Conservation (phyloP, 257 asterid genomes). For the Salvia miltiorrhiza region DNA sequence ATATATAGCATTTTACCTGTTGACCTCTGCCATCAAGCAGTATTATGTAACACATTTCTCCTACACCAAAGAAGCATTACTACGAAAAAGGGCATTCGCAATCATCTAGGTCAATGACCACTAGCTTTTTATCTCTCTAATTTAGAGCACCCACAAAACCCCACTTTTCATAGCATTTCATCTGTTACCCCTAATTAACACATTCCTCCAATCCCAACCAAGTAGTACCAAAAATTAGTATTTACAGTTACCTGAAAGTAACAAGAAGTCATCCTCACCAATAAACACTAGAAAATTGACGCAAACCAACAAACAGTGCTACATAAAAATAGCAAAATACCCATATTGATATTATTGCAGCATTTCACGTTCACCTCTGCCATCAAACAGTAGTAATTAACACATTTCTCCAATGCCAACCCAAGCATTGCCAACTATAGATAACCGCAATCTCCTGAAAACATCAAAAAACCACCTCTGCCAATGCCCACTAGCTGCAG, state of each 20-base stretch:
- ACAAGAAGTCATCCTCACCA: not conserved
- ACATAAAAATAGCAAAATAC: not conserved
- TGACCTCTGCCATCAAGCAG: not conserved
- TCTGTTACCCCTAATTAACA: no score
- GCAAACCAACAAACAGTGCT: not conserved
- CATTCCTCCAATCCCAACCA: not conserved
- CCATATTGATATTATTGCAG: no score
- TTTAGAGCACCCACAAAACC: not conserved
- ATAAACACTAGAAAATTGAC: not conserved
- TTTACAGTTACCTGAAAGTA: not conserved
- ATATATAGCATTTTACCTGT: not conserved
- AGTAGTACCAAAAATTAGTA: not conserved
- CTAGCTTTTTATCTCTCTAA: not conserved
- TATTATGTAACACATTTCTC: not conserved
- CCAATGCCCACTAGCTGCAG: not conserved
- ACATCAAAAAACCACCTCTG: not conserved
- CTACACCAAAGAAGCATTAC: not conserved
- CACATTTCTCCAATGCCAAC: not conserved
- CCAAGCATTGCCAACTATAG: not conserved
- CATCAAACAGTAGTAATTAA: not conserved
- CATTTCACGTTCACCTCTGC: not conserved
- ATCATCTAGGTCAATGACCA: not conserved
- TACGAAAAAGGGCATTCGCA: not conserved
- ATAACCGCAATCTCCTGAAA: not conserved
- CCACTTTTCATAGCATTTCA: not conserved